These are phyloP conservation scores for Oryza glumipatula DNA, from an alignment of 176 grass and related monocot genomes.

Conservation along the genomic window DNA sequence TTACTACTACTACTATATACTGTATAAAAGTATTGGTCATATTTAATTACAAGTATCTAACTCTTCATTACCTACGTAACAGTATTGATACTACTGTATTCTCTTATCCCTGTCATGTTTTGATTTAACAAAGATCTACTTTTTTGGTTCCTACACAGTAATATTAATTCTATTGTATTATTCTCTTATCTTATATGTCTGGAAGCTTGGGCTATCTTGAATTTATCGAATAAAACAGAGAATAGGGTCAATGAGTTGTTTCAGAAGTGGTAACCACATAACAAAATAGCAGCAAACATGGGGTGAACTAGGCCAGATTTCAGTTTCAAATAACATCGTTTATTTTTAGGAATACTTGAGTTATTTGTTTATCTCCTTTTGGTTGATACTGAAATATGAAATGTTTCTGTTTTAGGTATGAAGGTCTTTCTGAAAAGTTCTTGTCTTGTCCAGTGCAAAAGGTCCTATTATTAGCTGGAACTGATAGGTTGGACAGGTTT, in stretches of 20 bases:
- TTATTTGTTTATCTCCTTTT: slow-evolving; percentile 8
- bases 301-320: slow-evolving; percentile 7
- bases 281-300: slow-evolving; percentile 10
- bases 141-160: background rate
- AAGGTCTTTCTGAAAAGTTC: slow-evolving; percentile 97
- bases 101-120: background rate
- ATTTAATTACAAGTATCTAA: slow-evolving; percentile 7
- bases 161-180: background rate
- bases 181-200: background rate
- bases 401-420: slow-evolving; percentile 75
- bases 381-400: slow-evolving; percentile 22
- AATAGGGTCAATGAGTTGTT: slow-evolving; percentile 2
- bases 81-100: slow-evolving; percentile 14
- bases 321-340: background rate
- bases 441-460: slow-evolving; percentile 95
- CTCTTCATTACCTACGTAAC: background rate
- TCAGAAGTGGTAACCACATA: background rate
- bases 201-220: background rate
- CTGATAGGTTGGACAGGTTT: slow-evolving; percentile 96
- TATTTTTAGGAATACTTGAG: background rate
- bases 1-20: slow-evolving; percentile 4
- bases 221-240: background rate
- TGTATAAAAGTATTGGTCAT: background rate
- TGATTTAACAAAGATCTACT: background rate
- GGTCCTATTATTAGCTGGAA: slow-evolving; percentile 88